Evolutionary conservation across 2,329 filamentous ascomycete species (phyloP), one percentile per base, ranked within the genome.

Genomic region (Podosphaera xanthii): DNA sequence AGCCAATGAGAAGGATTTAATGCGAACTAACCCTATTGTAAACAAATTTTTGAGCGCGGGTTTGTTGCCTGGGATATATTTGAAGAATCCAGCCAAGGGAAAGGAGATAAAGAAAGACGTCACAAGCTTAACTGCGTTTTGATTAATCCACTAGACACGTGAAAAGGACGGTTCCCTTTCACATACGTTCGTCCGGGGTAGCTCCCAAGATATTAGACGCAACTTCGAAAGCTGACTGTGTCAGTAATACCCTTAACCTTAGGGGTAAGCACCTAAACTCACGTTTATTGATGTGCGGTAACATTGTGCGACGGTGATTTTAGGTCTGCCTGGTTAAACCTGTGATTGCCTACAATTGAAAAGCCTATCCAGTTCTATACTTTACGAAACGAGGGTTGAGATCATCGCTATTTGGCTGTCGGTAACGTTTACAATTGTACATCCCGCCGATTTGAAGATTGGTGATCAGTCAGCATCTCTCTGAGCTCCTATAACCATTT

Each of bases 91-190:
- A 55, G 92, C 88, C 59, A 98, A 77, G 2, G 92, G 92, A 69
- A 94, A 98, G 9, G 92, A 97, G 46, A 95, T 72, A 55, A 98
- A 76, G 71, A 97, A 94, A 5, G 87, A 88, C 69, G 83, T 83
- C 66, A 96, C 84, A 65, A 97, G 84, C 71, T 98, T 98, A 65
- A 98, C 90, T 96, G 65, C 60, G 44, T 30, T 35, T 36, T 44
- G 9, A 36, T 48, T 31, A 49, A 12, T 22, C 14, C 34, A 38
- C 8, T 36, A 12, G 50, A 38, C 34, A 22, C 14, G 31, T 38
- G 34, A 35, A 36, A 34, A 36, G 38, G 34, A 35, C 14, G 52
- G 46, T 50, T 46, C 33, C 40, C 22, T 40, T 34, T 12, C 6
- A 61, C 75, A 65, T 72, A 83, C 81, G 70, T 67, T 86, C 82